These are phyloP conservation scores for Phytophthora pini DNA, from an alignment of 352 stramenopile species.

Conservation along the genomic window DNA sequence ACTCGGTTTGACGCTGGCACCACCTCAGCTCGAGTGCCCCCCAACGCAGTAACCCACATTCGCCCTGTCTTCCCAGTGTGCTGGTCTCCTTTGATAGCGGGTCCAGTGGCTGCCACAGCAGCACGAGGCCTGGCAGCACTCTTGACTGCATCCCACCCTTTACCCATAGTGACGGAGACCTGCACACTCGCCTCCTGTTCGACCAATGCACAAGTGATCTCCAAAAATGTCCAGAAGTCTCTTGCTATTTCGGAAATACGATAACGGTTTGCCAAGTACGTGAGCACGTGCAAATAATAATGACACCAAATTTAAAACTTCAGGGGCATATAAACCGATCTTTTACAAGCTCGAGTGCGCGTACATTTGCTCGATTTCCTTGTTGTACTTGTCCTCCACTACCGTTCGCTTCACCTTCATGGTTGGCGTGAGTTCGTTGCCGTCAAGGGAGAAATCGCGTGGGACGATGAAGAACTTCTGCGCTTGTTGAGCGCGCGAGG, in stretches of 20 bases:
- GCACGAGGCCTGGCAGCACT: slow-evolving; percentile 4
- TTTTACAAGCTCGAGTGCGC: slow-evolving; percentile 17
- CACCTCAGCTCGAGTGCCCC: slow-evolving; percentile 40
- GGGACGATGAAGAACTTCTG: slow-evolving; percentile 85
- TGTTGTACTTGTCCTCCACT: slow-evolving; percentile 87
- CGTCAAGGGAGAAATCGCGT: slow-evolving; percentile 86
- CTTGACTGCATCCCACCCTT: slow-evolving; percentile 29
- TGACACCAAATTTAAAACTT: too few relatives aligned
- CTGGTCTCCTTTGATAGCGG: slow-evolving; percentile 5
- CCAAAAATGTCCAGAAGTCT: slow-evolving; percentile 16
- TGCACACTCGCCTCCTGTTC: background rate
- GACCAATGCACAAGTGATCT: slow-evolving; percentile 7
- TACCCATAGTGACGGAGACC: slow-evolving; percentile 18
- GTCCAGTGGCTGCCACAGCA: background rate
- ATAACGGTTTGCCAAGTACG: slow-evolving; percentile 8
- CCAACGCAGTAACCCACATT: slow-evolving; percentile 25
- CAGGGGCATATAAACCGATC: too few relatives aligned
- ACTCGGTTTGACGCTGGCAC: slow-evolving; percentile 63
- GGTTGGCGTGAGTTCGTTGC: slow-evolving; percentile 93
- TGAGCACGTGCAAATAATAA: too few relatives aligned
- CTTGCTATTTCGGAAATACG: slow-evolving; percentile 2
- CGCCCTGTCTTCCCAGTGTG: slow-evolving; percentile 22
- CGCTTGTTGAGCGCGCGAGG: slow-evolving; percentile 62
- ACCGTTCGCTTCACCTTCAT: slow-evolving; percentile 94
- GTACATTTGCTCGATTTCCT: slow-evolving; percentile 91